Percentiles rank a stretch among this genome's conserved stretches.
Conservation (phyloP, 352 stramenopile genomes). For the Poterioochromonas sp. region DNA sequence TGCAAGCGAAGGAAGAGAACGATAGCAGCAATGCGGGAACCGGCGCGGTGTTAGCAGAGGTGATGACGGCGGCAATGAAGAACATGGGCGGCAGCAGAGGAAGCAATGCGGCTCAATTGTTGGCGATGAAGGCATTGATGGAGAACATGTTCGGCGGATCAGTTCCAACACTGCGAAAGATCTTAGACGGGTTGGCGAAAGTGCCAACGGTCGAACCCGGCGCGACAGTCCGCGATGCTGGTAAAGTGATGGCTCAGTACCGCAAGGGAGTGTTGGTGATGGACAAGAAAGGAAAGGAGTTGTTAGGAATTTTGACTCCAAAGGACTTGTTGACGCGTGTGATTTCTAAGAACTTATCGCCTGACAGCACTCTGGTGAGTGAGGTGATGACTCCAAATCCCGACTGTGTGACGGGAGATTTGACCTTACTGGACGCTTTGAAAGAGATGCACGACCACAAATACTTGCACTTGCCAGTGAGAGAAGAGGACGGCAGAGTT, state of each 20-base stretch:
- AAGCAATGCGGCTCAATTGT: conserved; percentile 13
- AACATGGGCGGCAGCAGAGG: background rate
- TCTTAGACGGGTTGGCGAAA: conserved; percentile 49
- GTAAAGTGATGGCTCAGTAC: conserved; percentile 76
- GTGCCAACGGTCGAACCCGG: conserved; percentile 53
- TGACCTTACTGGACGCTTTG: conserved; percentile 84
- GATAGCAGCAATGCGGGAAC: conserved; percentile 40
- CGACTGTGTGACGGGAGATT: conserved; percentile 77
- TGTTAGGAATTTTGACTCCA: conserved; percentile 87
- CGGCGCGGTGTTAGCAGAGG: conserved; percentile 49
- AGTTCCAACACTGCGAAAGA: conserved; percentile 43
- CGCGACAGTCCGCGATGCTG: conserved; percentile 78
- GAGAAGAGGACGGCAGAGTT: conserved; percentile 65
- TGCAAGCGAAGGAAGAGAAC: background rate
- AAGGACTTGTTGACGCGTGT: conserved; percentile 90
- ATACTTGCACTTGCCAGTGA: conserved; percentile 87
- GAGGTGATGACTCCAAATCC: conserved; percentile 92
- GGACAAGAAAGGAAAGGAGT: conserved; percentile 67
- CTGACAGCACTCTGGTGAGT: conserved; percentile 74
- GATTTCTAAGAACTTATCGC: conserved; percentile 72
- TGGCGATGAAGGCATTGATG: conserved; percentile 36
- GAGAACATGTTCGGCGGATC: conserved; percentile 44
- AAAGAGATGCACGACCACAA: conserved; percentile 94
- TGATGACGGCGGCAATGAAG: background rate
- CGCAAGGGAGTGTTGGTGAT: conserved; percentile 83